Evolutionary conservation across 139 green algal genomes (phyloP), one percentile per base, ranked within the genome.

Genomic region (Zygnema circumcarinatum): DNA sequence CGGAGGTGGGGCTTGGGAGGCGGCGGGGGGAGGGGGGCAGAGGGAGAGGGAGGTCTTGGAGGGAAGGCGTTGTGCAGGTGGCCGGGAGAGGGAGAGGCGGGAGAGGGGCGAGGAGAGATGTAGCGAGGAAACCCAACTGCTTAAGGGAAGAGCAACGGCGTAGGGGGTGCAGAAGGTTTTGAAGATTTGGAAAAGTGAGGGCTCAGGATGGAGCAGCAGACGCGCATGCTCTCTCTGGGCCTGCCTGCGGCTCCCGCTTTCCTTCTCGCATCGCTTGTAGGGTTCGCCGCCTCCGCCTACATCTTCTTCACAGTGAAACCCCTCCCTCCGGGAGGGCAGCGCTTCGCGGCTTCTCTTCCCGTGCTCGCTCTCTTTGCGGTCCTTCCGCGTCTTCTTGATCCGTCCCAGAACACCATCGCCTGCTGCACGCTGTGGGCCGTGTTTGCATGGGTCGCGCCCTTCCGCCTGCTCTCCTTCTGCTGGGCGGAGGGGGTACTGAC

Each of bases 381-480:
- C 3, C 3, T 83, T 47, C 75, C 75, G 7, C 53, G 75, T 47
- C 39, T 83, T 3, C 25, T 52, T 11, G 32, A 83, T 11, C 75
- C 20, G 7, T 72, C 38, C 2, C 3, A 33, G 3, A 47, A 62
- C 32, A 39, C 53, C n/a, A 21, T 74, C 32, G 75, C 21, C 21
- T 72, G 39, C 3, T 16, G 20, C 3, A 74, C 38, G 33, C 32
- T 83, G 2, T 83, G 33, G 16, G 33, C 20, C 32, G 32, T 74
- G n/a, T 7, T 52, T 16, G 36, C 75, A 7, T 83, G 75, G 75
- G 3, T 83, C 3, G 2, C 31, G 16, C 36, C 75, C 2, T 83
- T 83, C 7, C 75, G 75, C 3, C 32, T 83, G 20, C 75, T 83
- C n/a, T 2, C 21, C 11, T 33, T 56, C 32, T 83, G 75, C 75